Evolutionary conservation across 2,329 filamentous ascomycete species (phyloP).

Genomic region (Cercospora nicotianae): DNA sequence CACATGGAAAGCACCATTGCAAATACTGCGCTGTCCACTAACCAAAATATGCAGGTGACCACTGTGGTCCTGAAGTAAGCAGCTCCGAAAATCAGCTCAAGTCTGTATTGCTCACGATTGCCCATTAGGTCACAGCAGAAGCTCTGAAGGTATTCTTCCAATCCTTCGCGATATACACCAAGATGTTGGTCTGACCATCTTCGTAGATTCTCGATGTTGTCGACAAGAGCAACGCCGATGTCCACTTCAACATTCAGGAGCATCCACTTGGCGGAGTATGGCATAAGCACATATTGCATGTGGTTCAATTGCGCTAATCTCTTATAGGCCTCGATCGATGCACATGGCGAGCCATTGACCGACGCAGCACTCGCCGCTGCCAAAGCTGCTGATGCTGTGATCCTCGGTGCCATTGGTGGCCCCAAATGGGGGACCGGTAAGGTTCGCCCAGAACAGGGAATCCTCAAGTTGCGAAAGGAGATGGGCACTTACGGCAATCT

Average conservation of each 20-base stretch:
- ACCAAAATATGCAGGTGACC: conserved; percentile 54
- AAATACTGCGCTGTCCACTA: background rate
- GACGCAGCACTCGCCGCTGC: conserved; percentile 79
- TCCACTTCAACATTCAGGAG: conserved; percentile 86
- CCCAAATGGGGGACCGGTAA: conserved; percentile 92
- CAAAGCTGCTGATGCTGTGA: conserved; percentile 82
- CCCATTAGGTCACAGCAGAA: conserved; percentile 71
- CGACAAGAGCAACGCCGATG: conserved; percentile 67
- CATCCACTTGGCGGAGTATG: conserved; percentile 87
- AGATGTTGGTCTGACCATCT: background rate
- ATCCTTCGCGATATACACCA: background rate
- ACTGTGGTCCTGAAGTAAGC: conserved; percentile 80
- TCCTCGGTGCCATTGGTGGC: conserved; percentile 93
- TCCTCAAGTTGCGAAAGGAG: conserved; percentile 88
- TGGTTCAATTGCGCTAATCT: conserved; percentile 8
- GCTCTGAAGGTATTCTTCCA: conserved; percentile 67
- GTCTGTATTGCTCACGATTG: conserved; percentile 14
- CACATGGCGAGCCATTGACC: conserved; percentile 73
- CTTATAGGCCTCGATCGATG: conserved; percentile 80
- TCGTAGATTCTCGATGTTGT: conserved; percentile 73
- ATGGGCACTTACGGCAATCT: conserved; percentile 94
- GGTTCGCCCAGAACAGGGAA: conserved; percentile 88
- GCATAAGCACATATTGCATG: conserved; percentile 13
- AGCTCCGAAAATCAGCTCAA: background rate
- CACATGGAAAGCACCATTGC: background rate